Evolutionary conservation across 2,329 filamentous ascomycete species (phyloP).

Genomic region (Aspergillus brunneoviolaceus): DNA sequence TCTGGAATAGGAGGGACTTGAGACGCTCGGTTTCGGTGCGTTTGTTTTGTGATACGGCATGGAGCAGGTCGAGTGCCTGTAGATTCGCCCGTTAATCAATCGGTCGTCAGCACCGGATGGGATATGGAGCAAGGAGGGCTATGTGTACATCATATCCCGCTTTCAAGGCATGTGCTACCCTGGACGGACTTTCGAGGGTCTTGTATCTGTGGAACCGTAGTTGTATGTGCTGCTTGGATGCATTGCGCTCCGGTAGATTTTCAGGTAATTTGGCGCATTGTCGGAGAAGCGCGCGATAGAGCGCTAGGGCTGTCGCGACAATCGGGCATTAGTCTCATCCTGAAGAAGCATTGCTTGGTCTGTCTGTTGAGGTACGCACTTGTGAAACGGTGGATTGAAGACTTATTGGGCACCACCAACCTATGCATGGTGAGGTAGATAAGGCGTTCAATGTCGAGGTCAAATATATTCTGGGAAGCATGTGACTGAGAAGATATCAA

Average conservation of each 20-base stretch:
- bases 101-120: background rate
- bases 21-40: slow-evolving; percentile 25
- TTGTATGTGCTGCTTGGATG: slow-evolving; percentile 32
- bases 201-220: slow-evolving; percentile 42
- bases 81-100: slow-evolving; percentile 3
- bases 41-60: slow-evolving; percentile 33
- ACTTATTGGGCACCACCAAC: slow-evolving; percentile 33
- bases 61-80: slow-evolving; percentile 41
- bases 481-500: background rate
- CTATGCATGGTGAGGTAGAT: slow-evolving; percentile 36
- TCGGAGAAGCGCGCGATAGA: slow-evolving; percentile 48
- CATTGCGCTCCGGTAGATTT: slow-evolving; percentile 21
- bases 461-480: background rate
- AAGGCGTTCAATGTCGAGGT: background rate
- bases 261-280: slow-evolving; percentile 38
- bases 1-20: slow-evolving; percentile 27
- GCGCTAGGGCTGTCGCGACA: slow-evolving; percentile 38
- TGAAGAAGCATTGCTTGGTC: background rate
- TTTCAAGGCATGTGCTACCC: slow-evolving; percentile 39
- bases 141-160: slow-evolving; percentile 43
- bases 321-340: background rate
- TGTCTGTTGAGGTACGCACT: slow-evolving; percentile 32
- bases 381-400: slow-evolving; percentile 45
- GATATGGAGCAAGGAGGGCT: background rate
- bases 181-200: slow-evolving; percentile 39